These are phyloP conservation scores for Stephania cephalantha DNA, from an alignment of 164 flowering plant species.

Conservation along the genomic window DNA sequence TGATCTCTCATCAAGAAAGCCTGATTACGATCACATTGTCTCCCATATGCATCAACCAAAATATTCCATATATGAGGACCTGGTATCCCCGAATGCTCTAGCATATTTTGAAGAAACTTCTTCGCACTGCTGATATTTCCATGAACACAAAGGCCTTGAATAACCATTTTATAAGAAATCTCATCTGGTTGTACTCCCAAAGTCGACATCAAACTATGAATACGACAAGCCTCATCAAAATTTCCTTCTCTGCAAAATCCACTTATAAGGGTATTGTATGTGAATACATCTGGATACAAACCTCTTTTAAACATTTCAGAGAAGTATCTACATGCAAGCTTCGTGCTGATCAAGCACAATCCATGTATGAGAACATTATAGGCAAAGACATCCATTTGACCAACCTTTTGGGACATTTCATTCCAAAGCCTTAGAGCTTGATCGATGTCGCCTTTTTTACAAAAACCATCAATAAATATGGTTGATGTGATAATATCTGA, in stretches of 20 bases:
- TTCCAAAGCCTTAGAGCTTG: conserved; percentile 48
- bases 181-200: conserved; percentile 59
- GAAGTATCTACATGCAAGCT: conserved; percentile 31
- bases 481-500: conserved; percentile 51
- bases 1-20: conserved; percentile 40
- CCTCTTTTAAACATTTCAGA: conserved; percentile 61
- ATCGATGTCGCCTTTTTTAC: conserved; percentile 40
- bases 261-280: conserved; percentile 59
- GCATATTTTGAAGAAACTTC: conserved; percentile 38
- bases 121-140: conserved; percentile 45
- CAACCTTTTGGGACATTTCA: conserved; percentile 27
- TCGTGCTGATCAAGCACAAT: conserved; percentile 29
- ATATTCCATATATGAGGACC: conserved; percentile 61
- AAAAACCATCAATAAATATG: conserved; percentile 57
- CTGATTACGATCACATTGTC: conserved; percentile 36
- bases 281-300: conserved; percentile 47
- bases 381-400: conserved; percentile 41
- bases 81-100: conserved; percentile 44
- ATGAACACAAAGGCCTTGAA: conserved; percentile 51
- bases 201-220: conserved; percentile 38
- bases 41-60: conserved; percentile 55
- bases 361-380: conserved; percentile 71
- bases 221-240: conserved; percentile 45
- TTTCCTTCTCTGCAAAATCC: conserved; percentile 51
- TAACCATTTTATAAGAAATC: conserved; percentile 49